Evolutionary conservation across 108 stramenopile genomes (phyloP).

Genomic region (Tribonema minus): DNA sequence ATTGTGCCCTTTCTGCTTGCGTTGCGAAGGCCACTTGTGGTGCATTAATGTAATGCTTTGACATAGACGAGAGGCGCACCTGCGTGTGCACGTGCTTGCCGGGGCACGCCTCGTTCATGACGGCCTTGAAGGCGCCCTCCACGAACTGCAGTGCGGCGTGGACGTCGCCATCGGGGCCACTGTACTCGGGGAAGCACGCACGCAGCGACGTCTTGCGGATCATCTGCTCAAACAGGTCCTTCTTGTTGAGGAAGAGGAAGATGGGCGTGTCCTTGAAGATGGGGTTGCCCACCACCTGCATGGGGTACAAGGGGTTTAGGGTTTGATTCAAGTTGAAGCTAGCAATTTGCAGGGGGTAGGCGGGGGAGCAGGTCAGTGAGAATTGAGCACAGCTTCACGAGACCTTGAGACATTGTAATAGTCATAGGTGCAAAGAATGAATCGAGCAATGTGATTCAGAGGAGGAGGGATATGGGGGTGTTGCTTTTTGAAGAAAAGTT

Average conservation of each 20-base stretch:
- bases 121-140: background rate
- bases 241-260: conserved; percentile 53
- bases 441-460: background rate
- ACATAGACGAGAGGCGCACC: too few relatives aligned
- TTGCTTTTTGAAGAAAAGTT: background rate
- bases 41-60: too few relatives aligned
- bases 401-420: too few relatives aligned
- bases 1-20: too few relatives aligned
- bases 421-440: background rate
- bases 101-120: conserved; percentile 13
- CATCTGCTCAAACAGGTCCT: conserved; percentile 49
- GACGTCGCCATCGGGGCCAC: conserved; percentile 30
- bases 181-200: conserved; percentile 46
- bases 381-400: background rate
- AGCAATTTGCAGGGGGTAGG: background rate
- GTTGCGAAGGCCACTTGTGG: too few relatives aligned
- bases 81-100: conserved; percentile 41
- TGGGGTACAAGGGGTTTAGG: background rate
- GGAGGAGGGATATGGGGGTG: background rate
- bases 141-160: conserved; percentile 36
- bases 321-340: too few relatives aligned
- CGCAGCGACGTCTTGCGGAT: conserved; percentile 30
- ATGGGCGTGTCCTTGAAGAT: conserved; percentile 44
- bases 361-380: background rate
- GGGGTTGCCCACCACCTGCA: conserved; percentile 43